A percentile compares a stretch with the other conserved stretches of the same genome.
Conservation (phyloP, 2,329 filamentous ascomycete species). For the Microcyclospora tardicrescens region DNA sequence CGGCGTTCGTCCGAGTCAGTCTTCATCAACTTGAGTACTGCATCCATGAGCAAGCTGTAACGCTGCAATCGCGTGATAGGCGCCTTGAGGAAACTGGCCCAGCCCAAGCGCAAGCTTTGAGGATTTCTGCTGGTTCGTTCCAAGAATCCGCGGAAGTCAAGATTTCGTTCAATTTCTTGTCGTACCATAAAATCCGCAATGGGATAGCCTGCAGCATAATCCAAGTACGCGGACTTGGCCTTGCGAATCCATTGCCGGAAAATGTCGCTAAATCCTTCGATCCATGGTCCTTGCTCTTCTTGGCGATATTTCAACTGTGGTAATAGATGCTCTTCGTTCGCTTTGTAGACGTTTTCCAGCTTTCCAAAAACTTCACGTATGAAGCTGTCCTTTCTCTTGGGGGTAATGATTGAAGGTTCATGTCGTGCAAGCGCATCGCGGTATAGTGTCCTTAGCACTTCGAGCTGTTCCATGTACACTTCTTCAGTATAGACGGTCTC, state of each 20-base stretch:
- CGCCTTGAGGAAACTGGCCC: constrained; percentile 87
- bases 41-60: constrained; percentile 71
- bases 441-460: constrained; percentile 75
- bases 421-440: constrained; percentile 62
- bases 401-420: constrained; percentile 68
- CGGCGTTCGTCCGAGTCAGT: constrained; percentile 80
- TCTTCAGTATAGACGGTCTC: constrained; percentile 93
- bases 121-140: constrained; percentile 68
- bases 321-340: constrained; percentile 84
- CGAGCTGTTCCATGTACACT: constrained; percentile 74
- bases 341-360: constrained; percentile 72
- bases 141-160: constrained; percentile 75
- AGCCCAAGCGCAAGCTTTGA: constrained; percentile 69
- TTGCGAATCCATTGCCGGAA: constrained; percentile 98
- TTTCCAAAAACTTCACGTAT: constrained; percentile 79
- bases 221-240: constrained; percentile 74
- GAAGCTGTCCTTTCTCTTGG: constrained; percentile 67
- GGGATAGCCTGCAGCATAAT: constrained; percentile 81
- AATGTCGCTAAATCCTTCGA: constrained; percentile 87
- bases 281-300: constrained; percentile 90
- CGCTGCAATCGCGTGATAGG: constrained; percentile 87
- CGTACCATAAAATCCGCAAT: constrained; percentile 71
- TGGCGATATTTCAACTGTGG: constrained; percentile 94
- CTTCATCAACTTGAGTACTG: constrained; percentile 70
- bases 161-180: constrained; percentile 70